Evolutionary conservation across 164 flowering plant genomes (phyloP).

Genomic region (Vitis vinifera): ASM3070453v1 NC_081820.1:27041001-27041500

Average conservation of each 20-base stretch:
- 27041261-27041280: neutral
- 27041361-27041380: neutral
- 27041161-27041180: no score
- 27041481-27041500: neutral
- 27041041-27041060: neutral
- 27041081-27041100: no score
- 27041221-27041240: no score
- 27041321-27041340: slow-evolving; percentile 18
- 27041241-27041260: no score
- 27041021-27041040: no score
- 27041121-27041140: neutral
- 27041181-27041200: no score
- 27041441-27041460: neutral
- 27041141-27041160: neutral
- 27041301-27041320: no score
- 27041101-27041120: neutral
- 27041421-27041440: slow-evolving; percentile 6
- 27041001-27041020: no score
- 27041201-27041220: no score
- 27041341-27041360: slow-evolving; percentile 13
- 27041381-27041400: neutral
- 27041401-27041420: no score
- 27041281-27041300: neutral
- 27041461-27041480: neutral
- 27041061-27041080: no score